Evolutionary conservation across 331 rosid genomes (phyloP).

Genomic region (Prunus yedoensis): DNA sequence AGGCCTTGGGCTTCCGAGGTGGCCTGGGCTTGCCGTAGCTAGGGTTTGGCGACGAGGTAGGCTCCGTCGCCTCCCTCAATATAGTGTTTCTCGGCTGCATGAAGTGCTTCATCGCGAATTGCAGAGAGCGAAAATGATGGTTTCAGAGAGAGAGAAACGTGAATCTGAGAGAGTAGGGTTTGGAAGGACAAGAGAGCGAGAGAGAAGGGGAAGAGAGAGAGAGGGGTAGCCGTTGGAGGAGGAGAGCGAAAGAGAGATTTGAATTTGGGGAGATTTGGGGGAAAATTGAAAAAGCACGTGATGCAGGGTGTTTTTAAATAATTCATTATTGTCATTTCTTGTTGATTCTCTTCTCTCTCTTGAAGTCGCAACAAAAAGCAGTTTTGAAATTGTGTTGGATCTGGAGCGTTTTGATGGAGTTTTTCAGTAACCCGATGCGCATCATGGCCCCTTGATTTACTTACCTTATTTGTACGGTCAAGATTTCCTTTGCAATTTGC

Average conservation of each 20-base stretch:
- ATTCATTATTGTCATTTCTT: background rate
- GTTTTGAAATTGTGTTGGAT: conserved; percentile 47
- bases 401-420: conserved; percentile 32
- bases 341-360: background rate
- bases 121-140: conserved; percentile 25
- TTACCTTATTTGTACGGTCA: background rate
- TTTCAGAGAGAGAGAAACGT: conserved; percentile 10
- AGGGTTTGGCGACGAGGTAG: conserved; percentile 54
- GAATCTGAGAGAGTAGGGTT: conserved; percentile 15
- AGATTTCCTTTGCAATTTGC: background rate
- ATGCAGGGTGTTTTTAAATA: conserved; percentile 14
- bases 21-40: conserved; percentile 47
- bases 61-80: conserved; percentile 58
- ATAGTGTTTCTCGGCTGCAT: conserved; percentile 70
- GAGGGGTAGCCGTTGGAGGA: conserved; percentile 21
- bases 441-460: background rate
- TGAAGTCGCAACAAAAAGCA: background rate
- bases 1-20: conserved; percentile 52
- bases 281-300: conserved; percentile 17
- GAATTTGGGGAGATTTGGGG: conserved; percentile 33
- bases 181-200: conserved; percentile 40
- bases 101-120: conserved; percentile 63
- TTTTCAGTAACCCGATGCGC: background rate
- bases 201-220: conserved; percentile 30
- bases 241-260: conserved; percentile 27